A percentile compares a stretch with the other conserved stretches of the same genome.
Conservation (phyloP, 2,329 filamentous ascomycete genomes). For the Stagonosporopsis vannaccii region DNA sequence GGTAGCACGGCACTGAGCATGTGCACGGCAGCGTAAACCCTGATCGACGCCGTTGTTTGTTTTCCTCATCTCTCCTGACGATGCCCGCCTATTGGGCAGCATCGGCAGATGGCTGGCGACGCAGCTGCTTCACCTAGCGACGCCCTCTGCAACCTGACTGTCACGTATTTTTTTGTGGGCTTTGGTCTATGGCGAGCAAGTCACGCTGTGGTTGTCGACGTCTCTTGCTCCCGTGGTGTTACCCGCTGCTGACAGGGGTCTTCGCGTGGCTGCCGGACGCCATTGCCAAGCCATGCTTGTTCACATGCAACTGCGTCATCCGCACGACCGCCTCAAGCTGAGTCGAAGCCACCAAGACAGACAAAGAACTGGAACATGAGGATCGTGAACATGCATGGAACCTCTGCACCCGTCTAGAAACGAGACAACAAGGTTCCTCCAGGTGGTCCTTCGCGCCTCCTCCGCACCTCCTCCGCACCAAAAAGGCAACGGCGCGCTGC, state of each 20-base stretch:
- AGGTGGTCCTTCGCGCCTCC: not conserved
- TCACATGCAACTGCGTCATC: constrained; percentile 23
- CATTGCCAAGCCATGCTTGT: constrained; percentile 11
- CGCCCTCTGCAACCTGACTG: not conserved
- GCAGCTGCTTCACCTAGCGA: not conserved
- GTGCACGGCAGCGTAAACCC: constrained; percentile 13
- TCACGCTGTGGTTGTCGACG: not conserved
- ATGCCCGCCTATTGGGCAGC: constrained; percentile 5
- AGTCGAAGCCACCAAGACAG: not conserved
- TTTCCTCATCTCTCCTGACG: not conserved
- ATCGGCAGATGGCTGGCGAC: not conserved
- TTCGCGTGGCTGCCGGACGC: constrained; percentile 12
- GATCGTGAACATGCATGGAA: not conserved
- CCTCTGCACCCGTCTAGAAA: constrained; percentile 6
- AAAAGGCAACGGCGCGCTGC: not conserved
- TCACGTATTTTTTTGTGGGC: not conserved
- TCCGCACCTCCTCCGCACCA: not conserved
- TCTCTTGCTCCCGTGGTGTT: constrained; percentile 10
- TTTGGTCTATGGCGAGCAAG: not conserved
- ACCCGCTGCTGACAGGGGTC: constrained; percentile 10
- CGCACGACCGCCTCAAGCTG: not conserved
- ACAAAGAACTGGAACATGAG: constrained; percentile 1
- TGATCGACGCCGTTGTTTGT: constrained; percentile 7
- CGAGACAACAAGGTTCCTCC: not conserved
- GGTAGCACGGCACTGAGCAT: constrained; percentile 18